Conservation (phyloP, 176 grass and related monocot species). For the Eragrostis nindensis region DNA sequence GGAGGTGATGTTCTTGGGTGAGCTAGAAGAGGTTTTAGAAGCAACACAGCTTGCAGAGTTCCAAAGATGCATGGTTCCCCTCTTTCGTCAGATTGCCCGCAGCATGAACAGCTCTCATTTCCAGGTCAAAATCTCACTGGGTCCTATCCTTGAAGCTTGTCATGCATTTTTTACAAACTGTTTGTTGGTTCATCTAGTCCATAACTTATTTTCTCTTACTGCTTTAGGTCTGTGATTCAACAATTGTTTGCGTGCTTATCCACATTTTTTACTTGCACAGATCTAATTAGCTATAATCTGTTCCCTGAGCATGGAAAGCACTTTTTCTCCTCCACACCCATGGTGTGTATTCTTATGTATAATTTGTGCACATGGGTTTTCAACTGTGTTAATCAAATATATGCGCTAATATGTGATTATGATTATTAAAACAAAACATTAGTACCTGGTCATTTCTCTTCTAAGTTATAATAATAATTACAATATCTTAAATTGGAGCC, state of each 20-base stretch:
- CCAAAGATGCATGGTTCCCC: conserved; percentile 84
- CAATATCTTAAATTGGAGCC: not conserved
- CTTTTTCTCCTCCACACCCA: not conserved
- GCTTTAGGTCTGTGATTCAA: not conserved
- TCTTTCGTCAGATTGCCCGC: conserved; percentile 70
- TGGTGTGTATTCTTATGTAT: not conserved
- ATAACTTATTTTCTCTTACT: conserved; percentile 15
- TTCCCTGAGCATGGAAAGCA: not conserved
- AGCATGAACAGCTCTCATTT: conserved; percentile 96
- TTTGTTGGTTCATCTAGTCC: conserved; percentile 30
- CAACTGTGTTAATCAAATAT: not conserved
- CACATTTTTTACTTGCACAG: conserved; percentile 5
- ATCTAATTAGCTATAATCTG: conserved; percentile 24
- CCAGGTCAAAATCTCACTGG: conserved; percentile 69
- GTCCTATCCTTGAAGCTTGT: conserved; percentile 20
- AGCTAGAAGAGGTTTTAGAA: conserved; percentile 95
- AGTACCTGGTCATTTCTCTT: not conserved
- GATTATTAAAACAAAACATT: not conserved
- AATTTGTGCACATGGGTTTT: conserved; percentile 2
- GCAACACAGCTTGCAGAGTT: conserved; percentile 91
- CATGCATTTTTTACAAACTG: conserved; percentile 25
- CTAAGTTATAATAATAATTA: not conserved
- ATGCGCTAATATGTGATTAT: not conserved
- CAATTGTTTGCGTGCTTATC: conserved; percentile 10
- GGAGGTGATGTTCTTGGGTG: conserved; percentile 98